Conservation (phyloP, 345 rosid genomes). For the Cochlearia excelsa region DNA sequence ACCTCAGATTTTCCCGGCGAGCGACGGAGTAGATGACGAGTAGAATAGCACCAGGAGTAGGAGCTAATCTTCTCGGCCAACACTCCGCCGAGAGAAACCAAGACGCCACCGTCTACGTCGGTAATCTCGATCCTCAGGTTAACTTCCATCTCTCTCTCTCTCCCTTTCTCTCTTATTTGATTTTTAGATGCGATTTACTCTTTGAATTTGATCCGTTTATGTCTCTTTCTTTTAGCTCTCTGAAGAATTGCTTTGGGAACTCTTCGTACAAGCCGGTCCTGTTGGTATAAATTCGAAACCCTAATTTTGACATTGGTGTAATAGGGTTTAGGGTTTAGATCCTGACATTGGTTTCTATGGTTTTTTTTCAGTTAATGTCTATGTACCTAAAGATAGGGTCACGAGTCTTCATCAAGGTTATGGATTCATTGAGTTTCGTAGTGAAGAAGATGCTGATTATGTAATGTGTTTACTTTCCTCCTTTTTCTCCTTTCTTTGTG, state of each 20-base stretch:
- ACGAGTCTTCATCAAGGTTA: conserved; percentile 93
- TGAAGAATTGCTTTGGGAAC: conserved; percentile 94
- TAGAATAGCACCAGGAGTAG: conserved; percentile 94
- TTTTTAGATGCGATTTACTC: no score
- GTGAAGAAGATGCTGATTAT: conserved; percentile 99
- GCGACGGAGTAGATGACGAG: conserved; percentile 60
- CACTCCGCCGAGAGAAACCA: conserved; percentile 97
- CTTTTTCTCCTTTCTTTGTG: not conserved
- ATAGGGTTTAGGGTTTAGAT: not conserved
- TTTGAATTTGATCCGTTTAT: conserved; percentile 3
- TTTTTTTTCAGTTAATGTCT: conserved; percentile 66
- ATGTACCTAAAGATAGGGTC: conserved; percentile 96
- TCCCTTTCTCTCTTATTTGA: not conserved
- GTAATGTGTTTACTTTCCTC: conserved; percentile 39
- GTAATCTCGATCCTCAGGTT: conserved; percentile 85
- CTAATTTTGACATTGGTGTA: not conserved
- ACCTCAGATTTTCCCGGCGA: conserved; percentile 30
- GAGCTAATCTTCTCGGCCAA: conserved; percentile 96
- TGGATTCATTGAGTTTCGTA: conserved; percentile 87
- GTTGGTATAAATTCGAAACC: conserved; percentile 55
- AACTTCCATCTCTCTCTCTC: not conserved
- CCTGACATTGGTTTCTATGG: not conserved
- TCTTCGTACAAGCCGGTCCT: conserved; percentile 97
- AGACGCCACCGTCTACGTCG: conserved; percentile 96
- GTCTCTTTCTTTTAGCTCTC: conserved; percentile 41